Conservation (phyloP, 75 land plant genomes). For the Pinus taeda region DNA sequence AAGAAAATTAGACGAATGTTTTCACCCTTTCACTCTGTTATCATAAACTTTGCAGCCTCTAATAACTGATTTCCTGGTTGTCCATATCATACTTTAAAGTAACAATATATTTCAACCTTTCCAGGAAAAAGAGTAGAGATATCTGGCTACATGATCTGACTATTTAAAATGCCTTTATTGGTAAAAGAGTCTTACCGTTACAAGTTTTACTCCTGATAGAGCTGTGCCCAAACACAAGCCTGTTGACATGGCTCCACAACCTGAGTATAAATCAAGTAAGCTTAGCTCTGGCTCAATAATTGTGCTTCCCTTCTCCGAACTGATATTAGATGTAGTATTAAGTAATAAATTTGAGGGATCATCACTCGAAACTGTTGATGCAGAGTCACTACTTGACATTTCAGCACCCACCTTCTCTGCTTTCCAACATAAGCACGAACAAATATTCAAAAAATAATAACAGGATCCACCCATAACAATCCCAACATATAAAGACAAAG, state of each 20-base stretch:
- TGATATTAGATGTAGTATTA: not conserved
- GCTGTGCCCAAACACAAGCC: conserved; percentile 28
- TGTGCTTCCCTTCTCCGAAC: not conserved
- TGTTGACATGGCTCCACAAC: conserved; percentile 48
- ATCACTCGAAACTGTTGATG: conserved; percentile 4
- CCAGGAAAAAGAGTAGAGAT: no score
- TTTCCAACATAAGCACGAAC: not conserved
- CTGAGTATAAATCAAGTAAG: conserved; percentile 36
- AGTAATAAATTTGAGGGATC: not conserved
- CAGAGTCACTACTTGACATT: not conserved
- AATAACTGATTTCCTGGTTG: no score
- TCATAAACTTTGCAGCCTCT: no score
- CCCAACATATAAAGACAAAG: not conserved
- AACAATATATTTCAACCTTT: no score
- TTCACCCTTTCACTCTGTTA: no score
- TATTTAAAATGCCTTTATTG: no score
- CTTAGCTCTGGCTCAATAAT: conserved; percentile 3
- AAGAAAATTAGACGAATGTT: no score
- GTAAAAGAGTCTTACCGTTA: conserved; percentile 16
- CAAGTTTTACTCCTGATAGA: conserved; percentile 38
- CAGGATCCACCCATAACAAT: not conserved
- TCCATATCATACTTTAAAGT: no score
- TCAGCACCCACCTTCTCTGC: not conserved
- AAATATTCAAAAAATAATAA: not conserved
- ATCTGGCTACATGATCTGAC: no score